Base-by-base conservation (phyloP, 2,329 filamentous ascomycete genomes). In the Botrytis pseudocinerea region DNA sequence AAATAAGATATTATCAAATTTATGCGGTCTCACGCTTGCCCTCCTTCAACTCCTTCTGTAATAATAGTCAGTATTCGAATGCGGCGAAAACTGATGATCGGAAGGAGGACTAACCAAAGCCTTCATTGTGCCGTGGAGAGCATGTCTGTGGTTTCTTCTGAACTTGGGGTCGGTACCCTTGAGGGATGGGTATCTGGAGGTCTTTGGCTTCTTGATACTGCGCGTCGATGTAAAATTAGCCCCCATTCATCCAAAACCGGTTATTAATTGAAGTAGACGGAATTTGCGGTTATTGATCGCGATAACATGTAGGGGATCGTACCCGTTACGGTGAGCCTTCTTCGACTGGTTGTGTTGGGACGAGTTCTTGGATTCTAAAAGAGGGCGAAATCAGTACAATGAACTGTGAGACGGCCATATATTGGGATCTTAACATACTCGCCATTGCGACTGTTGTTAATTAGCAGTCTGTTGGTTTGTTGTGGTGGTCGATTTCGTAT, bases 161-260 rank as follows among this genome's bases (percentile, higher is more conserved):
- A 99, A 99, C 92, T 99, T 99, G 85, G 96, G 95, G 88, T 99
- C 96, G 85, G 94, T 96, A 82, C 96, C 96, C 85, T 98, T 98
- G 83, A 99, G 92, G 81, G 95, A 98, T 79, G 96, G 96, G 89
- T 99, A 99, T 89, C 96, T 91, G 87, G 95, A 91, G 84, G 96
- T 98, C 91, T 97, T 98, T 79, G 96, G 96, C 93, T 98, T 98
- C 93, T 98, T 98, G 91, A 99, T 99, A 88, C 95, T 98, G 84
- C 81, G 75, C n/a, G 38, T 70, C 44, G 61, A 32, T 62, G 69
- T 60, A 73, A 66, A 66, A 54, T 46, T 59, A 59, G 70, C 54
- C 42, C 32, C 32, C 32, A 51, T 59, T 54, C 51, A 71, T 54
- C 60, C 38, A 42, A 66, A 44, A 6, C 38, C 40, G 22, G 57